Evolutionary conservation across 2,329 filamentous ascomycete genomes (phyloP).

Genomic region (Pestalotiopsis sp.): DNA sequence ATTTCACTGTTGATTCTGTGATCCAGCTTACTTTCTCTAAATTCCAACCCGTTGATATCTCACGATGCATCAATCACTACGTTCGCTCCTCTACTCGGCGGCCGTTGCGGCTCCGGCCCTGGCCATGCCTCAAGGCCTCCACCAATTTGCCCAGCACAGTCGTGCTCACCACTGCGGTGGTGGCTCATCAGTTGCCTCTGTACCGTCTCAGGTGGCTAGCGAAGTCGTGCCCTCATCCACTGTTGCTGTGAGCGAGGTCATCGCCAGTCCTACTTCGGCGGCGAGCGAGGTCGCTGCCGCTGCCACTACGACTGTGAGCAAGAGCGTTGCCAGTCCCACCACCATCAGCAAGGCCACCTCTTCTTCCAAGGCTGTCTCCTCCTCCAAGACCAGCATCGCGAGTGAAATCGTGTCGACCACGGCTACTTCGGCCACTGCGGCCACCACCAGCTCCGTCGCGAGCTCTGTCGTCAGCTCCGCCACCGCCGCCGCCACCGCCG

Average conservation of each 20-base stretch:
- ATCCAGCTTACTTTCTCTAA: background rate
- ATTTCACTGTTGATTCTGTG: background rate
- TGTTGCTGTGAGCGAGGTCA: background rate
- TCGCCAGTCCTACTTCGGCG: background rate
- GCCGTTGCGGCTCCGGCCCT: background rate
- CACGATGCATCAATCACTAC: constrained; percentile 2
- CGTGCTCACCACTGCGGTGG: background rate
- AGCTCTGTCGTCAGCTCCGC: background rate
- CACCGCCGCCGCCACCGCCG: background rate
- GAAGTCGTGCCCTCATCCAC: background rate
- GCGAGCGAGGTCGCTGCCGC: background rate
- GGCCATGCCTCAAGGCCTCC: background rate
- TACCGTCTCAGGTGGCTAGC: background rate
- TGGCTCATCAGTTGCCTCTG: background rate
- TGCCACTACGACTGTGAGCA: background rate
- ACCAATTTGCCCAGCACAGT: background rate
- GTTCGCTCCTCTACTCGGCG: background rate
- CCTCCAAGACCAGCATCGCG: background rate
- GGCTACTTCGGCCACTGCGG: background rate
- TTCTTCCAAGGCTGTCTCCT: background rate
- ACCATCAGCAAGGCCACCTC: background rate
- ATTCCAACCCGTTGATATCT: background rate
- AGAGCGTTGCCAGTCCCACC: background rate
- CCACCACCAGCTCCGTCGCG: too few species aligned
- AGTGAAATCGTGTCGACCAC: background rate